phyloP scores from a whole-genome alignment of 129 eudicot genomes.

The Mikania micrantha region DNA sequence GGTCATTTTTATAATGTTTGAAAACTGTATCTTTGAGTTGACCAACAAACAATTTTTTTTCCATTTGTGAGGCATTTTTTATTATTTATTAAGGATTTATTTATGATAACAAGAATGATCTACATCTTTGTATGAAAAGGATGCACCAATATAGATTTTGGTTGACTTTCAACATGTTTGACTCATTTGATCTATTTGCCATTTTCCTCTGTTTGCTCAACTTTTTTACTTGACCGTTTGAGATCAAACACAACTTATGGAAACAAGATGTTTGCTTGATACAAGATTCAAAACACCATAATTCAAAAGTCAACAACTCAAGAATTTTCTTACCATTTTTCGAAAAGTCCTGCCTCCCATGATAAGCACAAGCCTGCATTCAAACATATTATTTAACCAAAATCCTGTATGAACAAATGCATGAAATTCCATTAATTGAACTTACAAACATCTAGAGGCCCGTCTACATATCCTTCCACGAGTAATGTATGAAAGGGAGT shows the following conservation, averaged over 20 bases:
- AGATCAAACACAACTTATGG: background rate
- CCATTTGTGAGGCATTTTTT: background rate
- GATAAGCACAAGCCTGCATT: conserved; percentile 81
- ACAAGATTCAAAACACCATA: background rate
- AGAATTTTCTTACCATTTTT: conserved; percentile 49
- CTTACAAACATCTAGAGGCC: conserved; percentile 90
- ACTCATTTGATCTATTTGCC: background rate
- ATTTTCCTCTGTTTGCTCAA: background rate
- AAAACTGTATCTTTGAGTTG: background rate
- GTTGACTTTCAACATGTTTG: background rate
- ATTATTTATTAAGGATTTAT: background rate
- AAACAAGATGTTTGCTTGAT: no score
- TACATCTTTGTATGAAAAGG: background rate
- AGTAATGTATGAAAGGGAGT: conserved; percentile 84
- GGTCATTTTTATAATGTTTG: background rate
- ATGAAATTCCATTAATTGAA: background rate
- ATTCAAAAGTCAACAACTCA: background rate
- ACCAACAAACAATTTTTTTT: background rate
- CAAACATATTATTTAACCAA: background rate
- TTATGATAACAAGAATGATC: background rate
- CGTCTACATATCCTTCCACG: conserved; percentile 87
- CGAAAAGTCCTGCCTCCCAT: conserved; percentile 65
- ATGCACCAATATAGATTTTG: background rate
- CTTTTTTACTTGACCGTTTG: background rate
- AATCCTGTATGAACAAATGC: background rate